Percentiles rank a stretch among this genome's conserved stretches.
phyloP scores from a whole-genome alignment of 345 rosid species.

The Syzygium oleosum region DNA sequence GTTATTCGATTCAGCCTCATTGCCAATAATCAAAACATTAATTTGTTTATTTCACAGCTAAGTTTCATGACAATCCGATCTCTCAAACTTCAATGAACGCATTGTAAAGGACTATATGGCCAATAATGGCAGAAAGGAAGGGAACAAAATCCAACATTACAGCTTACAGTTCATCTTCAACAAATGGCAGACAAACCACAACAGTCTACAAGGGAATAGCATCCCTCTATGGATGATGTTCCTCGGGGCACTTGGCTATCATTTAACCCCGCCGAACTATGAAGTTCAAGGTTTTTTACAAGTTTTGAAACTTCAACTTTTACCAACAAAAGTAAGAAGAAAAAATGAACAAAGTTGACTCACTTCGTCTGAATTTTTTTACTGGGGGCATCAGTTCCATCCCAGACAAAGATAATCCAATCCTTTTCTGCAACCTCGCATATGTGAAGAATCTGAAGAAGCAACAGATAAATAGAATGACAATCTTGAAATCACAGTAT shows the following conservation, averaged over 20 bases:
- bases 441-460: slow-evolving; percentile 47
- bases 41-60: neutral
- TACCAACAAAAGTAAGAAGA: neutral
- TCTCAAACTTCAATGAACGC: neutral
- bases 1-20: neutral
- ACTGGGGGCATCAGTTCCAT: slow-evolving; percentile 76
- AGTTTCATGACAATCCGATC: neutral
- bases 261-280: neutral
- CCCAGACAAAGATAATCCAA: slow-evolving; percentile 58
- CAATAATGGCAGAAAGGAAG: neutral
- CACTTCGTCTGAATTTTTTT: slow-evolving; percentile 33
- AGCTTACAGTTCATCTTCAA: neutral
- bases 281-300: neutral
- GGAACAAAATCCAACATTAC: neutral
- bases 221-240: neutral
- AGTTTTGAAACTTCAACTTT: neutral
- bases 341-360: slow-evolving; percentile 9
- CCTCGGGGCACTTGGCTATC: neutral
- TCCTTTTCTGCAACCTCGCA: slow-evolving; percentile 23
- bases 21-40: neutral
- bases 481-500: neutral
- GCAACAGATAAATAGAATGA: slow-evolving; percentile 1
- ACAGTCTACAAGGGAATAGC: neutral
- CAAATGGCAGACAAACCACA: neutral
- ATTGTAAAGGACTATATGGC: neutral